Evolutionary conservation across 2,329 filamentous ascomycete species (phyloP).

Genomic region (Aspergillus sclerotialis): DNA sequence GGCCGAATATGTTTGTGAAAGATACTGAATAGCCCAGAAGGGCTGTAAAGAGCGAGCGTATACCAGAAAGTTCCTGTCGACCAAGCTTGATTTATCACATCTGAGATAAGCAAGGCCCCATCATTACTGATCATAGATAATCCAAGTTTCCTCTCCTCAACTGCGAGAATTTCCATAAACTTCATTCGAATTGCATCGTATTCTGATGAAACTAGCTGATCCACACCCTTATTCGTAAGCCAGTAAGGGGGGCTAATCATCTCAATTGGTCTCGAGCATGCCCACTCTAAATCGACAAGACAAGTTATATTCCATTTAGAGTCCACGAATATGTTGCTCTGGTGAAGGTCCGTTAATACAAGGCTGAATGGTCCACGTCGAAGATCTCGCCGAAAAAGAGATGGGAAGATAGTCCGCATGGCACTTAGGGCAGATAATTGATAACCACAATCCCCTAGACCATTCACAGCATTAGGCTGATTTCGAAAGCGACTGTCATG

Average conservation of each 20-base stretch:
- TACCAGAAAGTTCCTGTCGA: conserved; percentile 21
- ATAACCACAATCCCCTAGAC: too few species aligned
- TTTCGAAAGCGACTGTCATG: too few species aligned
- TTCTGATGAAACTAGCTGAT: conserved; percentile 7
- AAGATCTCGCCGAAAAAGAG: too few species aligned
- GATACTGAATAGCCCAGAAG: conserved; percentile 14
- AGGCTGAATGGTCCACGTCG: too few species aligned
- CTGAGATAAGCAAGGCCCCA: background rate
- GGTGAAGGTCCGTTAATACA: conserved; percentile 37
- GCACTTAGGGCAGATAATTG: too few species aligned
- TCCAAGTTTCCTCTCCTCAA: conserved; percentile 2
- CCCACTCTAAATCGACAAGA: conserved; percentile 21
- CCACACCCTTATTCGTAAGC: conserved; percentile 15
- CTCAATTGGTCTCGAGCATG: conserved; percentile 17
- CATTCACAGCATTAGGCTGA: too few species aligned
- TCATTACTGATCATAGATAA: too few species aligned
- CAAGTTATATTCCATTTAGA: conserved; percentile 18
- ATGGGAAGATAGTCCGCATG: too few species aligned
- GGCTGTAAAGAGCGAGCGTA: conserved; percentile 16
- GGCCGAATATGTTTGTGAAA: conserved; percentile 21
- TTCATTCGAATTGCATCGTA: conserved; percentile 3
- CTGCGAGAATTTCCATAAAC: conserved; percentile 5
- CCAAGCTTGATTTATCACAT: conserved; percentile 5
- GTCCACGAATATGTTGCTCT: conserved; percentile 26
- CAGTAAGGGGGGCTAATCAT: conserved; percentile 20